Base-by-base conservation (phyloP, 169 alveolate genomes). In the Amoebophrya sp. region DNA sequence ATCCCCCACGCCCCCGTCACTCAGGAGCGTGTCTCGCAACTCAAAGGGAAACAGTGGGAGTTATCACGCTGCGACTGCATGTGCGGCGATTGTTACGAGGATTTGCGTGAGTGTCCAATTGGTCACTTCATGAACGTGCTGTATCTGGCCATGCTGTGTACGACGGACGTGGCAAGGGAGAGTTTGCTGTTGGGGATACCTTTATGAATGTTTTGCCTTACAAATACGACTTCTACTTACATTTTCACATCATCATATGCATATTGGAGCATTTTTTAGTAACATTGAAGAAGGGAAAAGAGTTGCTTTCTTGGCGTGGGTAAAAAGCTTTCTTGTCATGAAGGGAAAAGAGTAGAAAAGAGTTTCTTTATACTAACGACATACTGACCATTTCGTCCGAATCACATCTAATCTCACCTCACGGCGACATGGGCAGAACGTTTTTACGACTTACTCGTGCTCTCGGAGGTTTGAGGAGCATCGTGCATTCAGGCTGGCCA, bases 391-490 rank as follows among this genome's bases (percentile, higher is more conserved):
- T n/a, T n/a, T n/a, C n/a, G n/a, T n/a, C n/a, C n/a, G n/a, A n/a
- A n/a, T n/a, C n/a, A n/a, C n/a, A n/a, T n/a, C n/a, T n/a, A n/a
- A n/a, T n/a, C n/a, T 36, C 83, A 6, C 83, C 83, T 0, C 83
- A 65, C 83, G 83, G 83, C 83, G 83, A 65, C 26, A 65, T 65
- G 83, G 83, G 83, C 83, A 29, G 83, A 36, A 65, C 83, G 36
- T 65, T 65, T 26, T 36, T 65, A 6, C 83, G 83, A 36, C 83
- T 65, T 29, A 36, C n/a, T 29, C 83, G 83, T 6, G 83, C 83
- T 10, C 2, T 65, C 39, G 83, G 83, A 6, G 83, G 83, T 6
- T 36, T 65, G 33, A 26, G 26, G 3, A 26, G 38, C 39, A 18
- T 65, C 83, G 2, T 65, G 83, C 26, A 65, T 36, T 65, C 83